A percentile compares a stretch with the other conserved stretches of the same genome.
These are phyloP conservation scores for Fusarium pseudonygamai DNA, from an alignment of 2,329 filamentous ascomycete genomes.

Conservation along the genomic window DNA sequence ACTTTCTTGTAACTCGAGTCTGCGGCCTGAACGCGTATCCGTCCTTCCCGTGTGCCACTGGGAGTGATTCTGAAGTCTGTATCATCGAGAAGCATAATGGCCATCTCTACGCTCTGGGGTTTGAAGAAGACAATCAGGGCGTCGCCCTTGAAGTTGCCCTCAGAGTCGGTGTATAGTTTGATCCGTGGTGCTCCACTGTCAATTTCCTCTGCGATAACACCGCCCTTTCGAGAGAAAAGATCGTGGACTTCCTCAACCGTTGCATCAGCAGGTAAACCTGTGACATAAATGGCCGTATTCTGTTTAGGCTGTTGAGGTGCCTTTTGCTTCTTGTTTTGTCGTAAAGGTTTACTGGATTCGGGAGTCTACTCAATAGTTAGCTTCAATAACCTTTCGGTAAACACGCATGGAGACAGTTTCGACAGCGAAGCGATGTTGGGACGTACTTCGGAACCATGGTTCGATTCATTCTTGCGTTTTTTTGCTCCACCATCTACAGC, in stretches of 20 bases:
- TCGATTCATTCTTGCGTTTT: slow-evolving; percentile 56
- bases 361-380: slow-evolving; percentile 34
- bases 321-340: slow-evolving; percentile 58
- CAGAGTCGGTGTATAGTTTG: slow-evolving; percentile 87
- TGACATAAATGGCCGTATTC: slow-evolving; percentile 94
- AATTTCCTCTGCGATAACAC: slow-evolving; percentile 93
- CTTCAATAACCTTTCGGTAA: neutral
- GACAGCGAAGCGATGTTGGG: neutral
- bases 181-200: slow-evolving; percentile 88
- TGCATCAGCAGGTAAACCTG: slow-evolving; percentile 82
- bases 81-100: slow-evolving; percentile 82
- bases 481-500: slow-evolving; percentile 41
- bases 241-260: slow-evolving; percentile 83
- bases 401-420: neutral
- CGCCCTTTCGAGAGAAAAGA: slow-evolving; percentile 83
- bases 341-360: slow-evolving; percentile 49
- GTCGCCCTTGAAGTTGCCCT: slow-evolving; percentile 91
- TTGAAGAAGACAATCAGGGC: slow-evolving; percentile 95
- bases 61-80: slow-evolving; percentile 77
- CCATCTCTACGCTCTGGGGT: slow-evolving; percentile 88
- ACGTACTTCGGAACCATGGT: slow-evolving; percentile 56
- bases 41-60: slow-evolving; percentile 64
- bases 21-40: slow-evolving; percentile 83
- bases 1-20: slow-evolving; percentile 93
- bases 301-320: slow-evolving; percentile 64